phyloP scores from a whole-genome alignment of 2,329 filamentous ascomycete species.

The Fusarium falciforme region DNA sequence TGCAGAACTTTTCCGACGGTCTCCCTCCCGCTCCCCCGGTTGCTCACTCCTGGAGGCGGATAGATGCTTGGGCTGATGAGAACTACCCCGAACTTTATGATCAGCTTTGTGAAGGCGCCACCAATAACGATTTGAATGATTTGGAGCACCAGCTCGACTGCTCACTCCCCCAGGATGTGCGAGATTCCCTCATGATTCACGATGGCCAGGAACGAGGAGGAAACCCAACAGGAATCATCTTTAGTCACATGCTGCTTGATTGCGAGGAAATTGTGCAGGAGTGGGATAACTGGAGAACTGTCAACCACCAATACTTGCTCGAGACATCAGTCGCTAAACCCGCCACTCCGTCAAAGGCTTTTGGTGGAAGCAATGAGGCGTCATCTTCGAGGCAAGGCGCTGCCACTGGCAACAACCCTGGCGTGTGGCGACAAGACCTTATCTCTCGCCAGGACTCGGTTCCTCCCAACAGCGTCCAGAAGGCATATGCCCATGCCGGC shows the following conservation, averaged over 20 bases:
- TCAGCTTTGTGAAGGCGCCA: conserved; percentile 92
- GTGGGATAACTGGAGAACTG: conserved; percentile 95
- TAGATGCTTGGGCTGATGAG: conserved; percentile 93
- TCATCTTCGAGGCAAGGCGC: conserved; percentile 74
- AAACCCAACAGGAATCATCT: conserved; percentile 89
- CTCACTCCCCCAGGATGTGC: conserved; percentile 90
- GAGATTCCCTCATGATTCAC: conserved; percentile 89
- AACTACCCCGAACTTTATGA: conserved; percentile 96
- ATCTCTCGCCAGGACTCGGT: conserved; percentile 88
- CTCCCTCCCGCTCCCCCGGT: conserved; percentile 90
- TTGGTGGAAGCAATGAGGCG: conserved; percentile 73
- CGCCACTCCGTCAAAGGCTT: conserved; percentile 75
- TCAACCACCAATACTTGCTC: conserved; percentile 88
- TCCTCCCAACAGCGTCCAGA: conserved; percentile 86
- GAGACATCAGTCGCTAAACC: conserved; percentile 69
- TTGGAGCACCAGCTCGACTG: conserved; percentile 96
- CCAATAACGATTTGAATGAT: conserved; percentile 95
- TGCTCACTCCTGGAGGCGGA: conserved; percentile 90
- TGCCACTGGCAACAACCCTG: conserved; percentile 66
- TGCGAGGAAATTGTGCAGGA: conserved; percentile 98
- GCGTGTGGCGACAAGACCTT: conserved; percentile 85
- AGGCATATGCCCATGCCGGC: conserved; percentile 89
- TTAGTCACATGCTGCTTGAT: conserved; percentile 94
- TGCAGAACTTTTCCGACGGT: conserved; percentile 96
- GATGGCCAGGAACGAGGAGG: conserved; percentile 98